Percentiles rank a stretch among this genome's conserved stretches.
These are phyloP conservation scores for Colletotrichum aenigma DNA, from an alignment of 2,329 filamentous ascomycete species.

Conservation along the genomic window DNA sequence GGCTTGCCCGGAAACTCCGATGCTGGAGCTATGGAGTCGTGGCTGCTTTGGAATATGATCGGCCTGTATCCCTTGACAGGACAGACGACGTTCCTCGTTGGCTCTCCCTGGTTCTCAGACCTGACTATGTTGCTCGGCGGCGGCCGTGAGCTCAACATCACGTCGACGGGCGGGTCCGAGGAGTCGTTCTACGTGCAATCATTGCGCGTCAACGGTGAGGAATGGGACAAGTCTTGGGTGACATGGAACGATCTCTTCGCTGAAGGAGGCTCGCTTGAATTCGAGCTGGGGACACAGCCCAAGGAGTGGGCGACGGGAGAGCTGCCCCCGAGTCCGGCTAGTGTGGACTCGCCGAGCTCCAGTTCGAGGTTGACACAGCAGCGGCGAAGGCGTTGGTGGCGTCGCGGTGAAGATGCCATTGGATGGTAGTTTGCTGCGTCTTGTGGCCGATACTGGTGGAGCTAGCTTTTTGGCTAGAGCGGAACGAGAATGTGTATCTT, in stretches of 20 bases:
- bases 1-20: constrained; percentile 75
- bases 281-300: constrained; percentile 60
- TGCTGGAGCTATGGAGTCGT: constrained; percentile 75
- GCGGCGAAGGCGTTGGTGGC: background rate
- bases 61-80: constrained; percentile 72
- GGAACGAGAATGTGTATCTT: background rate
- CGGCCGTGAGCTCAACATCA: constrained; percentile 59
- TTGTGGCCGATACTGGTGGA: background rate
- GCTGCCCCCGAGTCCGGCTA: constrained; percentile 65
- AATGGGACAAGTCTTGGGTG: constrained; percentile 69
- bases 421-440: background rate
- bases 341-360: constrained; percentile 3
- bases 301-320: constrained; percentile 62
- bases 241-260: constrained; percentile 70
- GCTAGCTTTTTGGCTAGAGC: background rate
- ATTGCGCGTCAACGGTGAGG: constrained; percentile 66
- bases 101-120: constrained; percentile 66
- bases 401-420: background rate
- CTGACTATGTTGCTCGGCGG: constrained; percentile 63
- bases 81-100: constrained; percentile 70
- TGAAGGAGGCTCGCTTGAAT: constrained; percentile 66
- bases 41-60: constrained; percentile 72
- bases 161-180: constrained; percentile 52
- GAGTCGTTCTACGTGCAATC: constrained; percentile 67
- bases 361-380: background rate